Evolutionary conservation across 2,329 filamentous ascomycete genomes (phyloP).

Genomic region (Laburnicola sp.): DNA sequence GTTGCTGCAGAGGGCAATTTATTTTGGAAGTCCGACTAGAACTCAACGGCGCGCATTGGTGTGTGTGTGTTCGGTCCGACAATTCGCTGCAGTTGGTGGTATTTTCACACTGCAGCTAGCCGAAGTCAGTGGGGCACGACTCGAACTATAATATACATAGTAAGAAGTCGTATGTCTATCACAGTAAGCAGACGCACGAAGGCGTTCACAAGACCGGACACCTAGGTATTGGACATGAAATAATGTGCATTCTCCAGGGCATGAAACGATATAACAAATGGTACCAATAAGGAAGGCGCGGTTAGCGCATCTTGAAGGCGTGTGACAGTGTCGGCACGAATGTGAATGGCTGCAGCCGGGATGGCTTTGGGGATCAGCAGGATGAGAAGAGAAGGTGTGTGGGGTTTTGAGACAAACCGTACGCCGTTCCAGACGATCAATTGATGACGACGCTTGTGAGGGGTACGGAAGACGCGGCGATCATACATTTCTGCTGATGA

Average conservation of each 20-base stretch:
- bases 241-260: no score
- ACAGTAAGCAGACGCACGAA: no score
- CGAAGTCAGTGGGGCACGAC: background rate
- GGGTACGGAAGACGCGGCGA: no score
- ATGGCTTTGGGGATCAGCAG: background rate
- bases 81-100: background rate
- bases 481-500: no score
- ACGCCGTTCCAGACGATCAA: no score
- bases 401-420: no score
- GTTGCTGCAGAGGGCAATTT: background rate
- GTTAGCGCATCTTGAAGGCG: background rate
- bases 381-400: no score
- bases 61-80: background rate
- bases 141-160: background rate
- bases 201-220: no score
- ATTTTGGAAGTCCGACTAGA: background rate
- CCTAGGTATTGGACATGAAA: background rate
- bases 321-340: background rate
- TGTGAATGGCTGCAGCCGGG: background rate
- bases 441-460: no score
- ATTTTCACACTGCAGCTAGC: background rate
- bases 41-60: background rate
- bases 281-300: background rate
- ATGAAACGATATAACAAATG: background rate
- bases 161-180: no score